Conservation (phyloP, 2,329 filamentous ascomycete species). For the Exophiala dermatitidis region DNA sequence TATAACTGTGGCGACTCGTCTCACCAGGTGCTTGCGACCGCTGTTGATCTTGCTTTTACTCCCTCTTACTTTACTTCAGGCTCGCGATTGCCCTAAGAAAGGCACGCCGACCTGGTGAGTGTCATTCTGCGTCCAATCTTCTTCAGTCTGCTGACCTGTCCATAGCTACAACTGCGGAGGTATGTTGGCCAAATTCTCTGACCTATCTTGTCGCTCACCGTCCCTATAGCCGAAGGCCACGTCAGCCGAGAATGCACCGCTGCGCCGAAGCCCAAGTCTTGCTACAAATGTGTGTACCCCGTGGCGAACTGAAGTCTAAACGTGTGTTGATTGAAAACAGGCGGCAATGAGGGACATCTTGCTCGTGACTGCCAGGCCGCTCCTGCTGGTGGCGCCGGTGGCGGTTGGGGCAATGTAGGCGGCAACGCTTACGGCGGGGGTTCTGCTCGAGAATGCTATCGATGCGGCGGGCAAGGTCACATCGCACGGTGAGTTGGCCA, state of each 20-base stretch:
- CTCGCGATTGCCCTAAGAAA: conserved; percentile 79
- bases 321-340: conserved; percentile 59
- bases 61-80: conserved; percentile 43
- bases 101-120: conserved; percentile 73
- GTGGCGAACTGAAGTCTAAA: background rate
- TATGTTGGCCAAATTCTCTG: conserved; percentile 39
- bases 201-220: conserved; percentile 5
- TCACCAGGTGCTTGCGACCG: conserved; percentile 21
- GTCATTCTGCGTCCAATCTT: conserved; percentile 2
- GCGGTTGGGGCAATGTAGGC: conserved; percentile 42
- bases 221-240: conserved; percentile 55
- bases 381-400: conserved; percentile 38
- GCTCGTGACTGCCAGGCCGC: conserved; percentile 48
- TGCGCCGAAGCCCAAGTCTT: conserved; percentile 74
- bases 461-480: conserved; percentile 94
- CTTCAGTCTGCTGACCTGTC: conserved; percentile 23
- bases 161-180: conserved; percentile 72
- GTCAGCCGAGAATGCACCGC: conserved; percentile 87
- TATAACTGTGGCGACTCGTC: conserved; percentile 47
- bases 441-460: conserved; percentile 75
- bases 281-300: conserved; percentile 44
- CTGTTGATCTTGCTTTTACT: conserved; percentile 7
- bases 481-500: conserved; percentile 56
- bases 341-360: conserved; percentile 76
- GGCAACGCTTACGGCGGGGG: conserved; percentile 44